These are phyloP conservation scores for Panaeolus papilionaceus DNA, from an alignment of 768 basidiomycete genomes.

Conservation along the genomic window DNA sequence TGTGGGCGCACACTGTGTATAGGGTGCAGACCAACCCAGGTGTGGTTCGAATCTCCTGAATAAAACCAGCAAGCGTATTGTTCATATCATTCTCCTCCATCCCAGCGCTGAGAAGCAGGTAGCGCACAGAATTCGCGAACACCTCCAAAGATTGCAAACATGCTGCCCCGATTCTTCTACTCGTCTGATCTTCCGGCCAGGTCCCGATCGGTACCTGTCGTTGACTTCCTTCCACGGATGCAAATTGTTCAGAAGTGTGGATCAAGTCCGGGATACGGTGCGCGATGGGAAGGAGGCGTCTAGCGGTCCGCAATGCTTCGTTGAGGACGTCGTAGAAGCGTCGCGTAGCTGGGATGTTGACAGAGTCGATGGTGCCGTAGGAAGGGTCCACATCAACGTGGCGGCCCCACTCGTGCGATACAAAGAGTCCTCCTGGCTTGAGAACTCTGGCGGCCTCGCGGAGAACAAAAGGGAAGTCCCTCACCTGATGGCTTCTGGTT, in stretches of 20 bases:
- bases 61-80: slow-evolving; percentile 45
- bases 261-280: slow-evolving; percentile 46
- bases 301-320: slow-evolving; percentile 35
- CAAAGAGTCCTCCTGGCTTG: slow-evolving; percentile 72
- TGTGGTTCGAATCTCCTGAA: slow-evolving; percentile 52
- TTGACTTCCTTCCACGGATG: slow-evolving; percentile 38
- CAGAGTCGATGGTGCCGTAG: slow-evolving; percentile 39
- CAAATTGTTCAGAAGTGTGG: slow-evolving; percentile 44
- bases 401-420: slow-evolving; percentile 65
- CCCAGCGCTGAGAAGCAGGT: slow-evolving; percentile 51
- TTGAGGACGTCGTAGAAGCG: slow-evolving; percentile 47
- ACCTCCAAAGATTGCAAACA: slow-evolving; percentile 45
- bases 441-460: slow-evolving; percentile 68
- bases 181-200: slow-evolving; percentile 47
- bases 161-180: slow-evolving; percentile 46
- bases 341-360: slow-evolving; percentile 46
- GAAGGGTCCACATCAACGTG: slow-evolving; percentile 38
- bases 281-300: slow-evolving; percentile 47
- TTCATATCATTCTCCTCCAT: slow-evolving; percentile 42
- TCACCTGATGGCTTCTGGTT: slow-evolving; percentile 48
- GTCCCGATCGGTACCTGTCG: slow-evolving; percentile 61
- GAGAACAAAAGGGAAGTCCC: slow-evolving; percentile 58
- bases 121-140: slow-evolving; percentile 56
- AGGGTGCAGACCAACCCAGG: slow-evolving; percentile 55
- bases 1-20: slow-evolving; percentile 55